Evolutionary conservation across 108 stramenopile species (phyloP).

Genomic region (Nitzschia palea): DNA sequence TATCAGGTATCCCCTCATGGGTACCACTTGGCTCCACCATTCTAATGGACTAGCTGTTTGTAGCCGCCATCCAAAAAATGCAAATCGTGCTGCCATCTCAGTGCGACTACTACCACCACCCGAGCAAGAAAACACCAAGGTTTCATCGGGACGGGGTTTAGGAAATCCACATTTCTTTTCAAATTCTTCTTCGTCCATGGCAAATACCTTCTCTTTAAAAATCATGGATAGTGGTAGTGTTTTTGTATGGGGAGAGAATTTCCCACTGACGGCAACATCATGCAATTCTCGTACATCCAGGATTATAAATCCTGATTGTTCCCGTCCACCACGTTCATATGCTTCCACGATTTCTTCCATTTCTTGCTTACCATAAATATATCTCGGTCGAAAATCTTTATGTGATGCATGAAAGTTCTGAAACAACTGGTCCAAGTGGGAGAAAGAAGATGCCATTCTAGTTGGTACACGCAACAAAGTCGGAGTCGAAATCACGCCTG

Average conservation of each 20-base stretch:
- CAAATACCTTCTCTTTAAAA: no score
- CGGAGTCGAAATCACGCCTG: neutral
- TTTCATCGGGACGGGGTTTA: conserved; percentile 58
- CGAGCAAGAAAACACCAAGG: conserved; percentile 72
- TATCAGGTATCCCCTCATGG: no score
- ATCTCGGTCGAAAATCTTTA: neutral
- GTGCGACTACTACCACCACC: conserved; percentile 64
- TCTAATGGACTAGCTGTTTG: no score
- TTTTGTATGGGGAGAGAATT: conserved; percentile 49
- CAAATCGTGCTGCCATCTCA: no score
- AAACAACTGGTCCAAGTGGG: conserved; percentile 3
- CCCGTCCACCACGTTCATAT: conserved; percentile 53
- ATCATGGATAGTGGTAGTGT: conserved; percentile 57
- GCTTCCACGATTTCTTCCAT: conserved; percentile 75
- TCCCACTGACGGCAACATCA: conserved; percentile 64
- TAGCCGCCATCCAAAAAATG: no score
- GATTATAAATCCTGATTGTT: conserved; percentile 64
- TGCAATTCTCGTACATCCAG: conserved; percentile 64
- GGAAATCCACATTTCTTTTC: conserved; percentile 63
- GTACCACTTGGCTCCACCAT: no score
- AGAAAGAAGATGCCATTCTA: no score
- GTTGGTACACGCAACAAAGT: neutral
- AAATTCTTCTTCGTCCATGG: no score
- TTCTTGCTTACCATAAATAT: conserved; percentile 36
- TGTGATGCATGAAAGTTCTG: neutral